phyloP scores from a whole-genome alignment of 1,284 basidiomycete species.

The Amylostereum areolatum region DNA sequence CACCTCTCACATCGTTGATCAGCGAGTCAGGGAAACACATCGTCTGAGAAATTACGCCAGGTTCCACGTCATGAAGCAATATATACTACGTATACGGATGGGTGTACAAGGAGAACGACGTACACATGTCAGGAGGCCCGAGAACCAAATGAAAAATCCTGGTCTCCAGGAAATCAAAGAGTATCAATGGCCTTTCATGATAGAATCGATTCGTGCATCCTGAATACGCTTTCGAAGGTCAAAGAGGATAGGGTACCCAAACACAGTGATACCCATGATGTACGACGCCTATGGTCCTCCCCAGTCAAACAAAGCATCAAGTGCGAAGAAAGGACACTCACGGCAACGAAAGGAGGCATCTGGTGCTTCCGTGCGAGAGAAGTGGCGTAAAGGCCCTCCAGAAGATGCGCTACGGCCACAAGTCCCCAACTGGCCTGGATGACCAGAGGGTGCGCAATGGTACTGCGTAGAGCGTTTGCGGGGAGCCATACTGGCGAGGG shows the following conservation, averaged over 20 bases:
- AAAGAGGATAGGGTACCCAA: slow-evolving; percentile 48
- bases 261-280: slow-evolving; percentile 38
- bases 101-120: too few relatives aligned
- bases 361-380: slow-evolving; percentile 50
- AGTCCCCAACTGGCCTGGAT: slow-evolving; percentile 26
- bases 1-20: too few relatives aligned
- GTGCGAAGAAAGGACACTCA: slow-evolving; percentile 28
- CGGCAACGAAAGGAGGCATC: slow-evolving; percentile 46
- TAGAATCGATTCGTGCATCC: slow-evolving; percentile 62
- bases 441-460: slow-evolving; percentile 13
- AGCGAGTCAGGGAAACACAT: too few relatives aligned
- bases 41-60: too few relatives aligned
- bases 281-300: slow-evolving; percentile 38
- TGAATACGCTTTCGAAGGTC: slow-evolving; percentile 55
- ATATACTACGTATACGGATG: too few relatives aligned
- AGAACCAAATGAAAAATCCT: too few relatives aligned
- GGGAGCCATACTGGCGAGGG: slow-evolving; percentile 19
- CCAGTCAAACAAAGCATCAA: slow-evolving; percentile 5
- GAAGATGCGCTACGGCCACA: slow-evolving; percentile 30
- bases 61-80: too few relatives aligned
- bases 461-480: slow-evolving; percentile 17
- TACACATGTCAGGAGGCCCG: too few relatives aligned
- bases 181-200: slow-evolving; percentile 49
- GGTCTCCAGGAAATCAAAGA: too few relatives aligned
- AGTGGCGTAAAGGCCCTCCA: slow-evolving; percentile 50